phyloP scores from a whole-genome alignment of 192 early-diverging fungal species.

The Glomus cerebriforme region DNA sequence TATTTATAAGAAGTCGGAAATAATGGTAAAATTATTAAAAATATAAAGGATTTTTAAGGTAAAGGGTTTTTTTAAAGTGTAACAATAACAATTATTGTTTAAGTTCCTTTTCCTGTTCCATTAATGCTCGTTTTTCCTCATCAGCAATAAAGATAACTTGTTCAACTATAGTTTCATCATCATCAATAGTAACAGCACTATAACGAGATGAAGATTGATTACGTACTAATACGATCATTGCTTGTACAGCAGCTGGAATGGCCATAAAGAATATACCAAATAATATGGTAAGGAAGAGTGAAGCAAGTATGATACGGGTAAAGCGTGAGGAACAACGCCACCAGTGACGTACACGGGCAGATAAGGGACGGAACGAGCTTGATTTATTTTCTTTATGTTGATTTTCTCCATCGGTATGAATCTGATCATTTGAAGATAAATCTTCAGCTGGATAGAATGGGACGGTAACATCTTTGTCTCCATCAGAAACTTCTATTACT shows the following conservation, averaged over 20 bases:
- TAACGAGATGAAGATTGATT: not conserved
- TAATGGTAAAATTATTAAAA: not conserved
- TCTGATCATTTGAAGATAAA: not conserved
- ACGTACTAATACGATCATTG: not conserved
- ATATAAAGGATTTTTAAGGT: no score
- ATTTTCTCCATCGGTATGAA: not conserved
- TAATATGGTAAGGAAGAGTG: constrained; percentile 9
- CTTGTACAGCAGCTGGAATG: not conserved
- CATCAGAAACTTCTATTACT: constrained; percentile 41
- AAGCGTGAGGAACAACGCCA: constrained; percentile 20
- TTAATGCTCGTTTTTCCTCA: constrained; percentile 28
- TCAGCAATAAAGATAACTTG: constrained; percentile 24
- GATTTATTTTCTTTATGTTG: not conserved
- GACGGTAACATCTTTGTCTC: not conserved
- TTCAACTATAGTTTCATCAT: not conserved
- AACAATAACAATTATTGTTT: not conserved
- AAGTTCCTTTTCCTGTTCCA: constrained; percentile 23
- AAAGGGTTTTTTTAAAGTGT: not conserved
- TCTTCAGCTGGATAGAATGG: not conserved
- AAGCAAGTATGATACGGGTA: not conserved
- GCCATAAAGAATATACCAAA: constrained; percentile 21
- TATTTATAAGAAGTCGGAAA: not conserved
- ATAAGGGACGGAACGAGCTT: not conserved
- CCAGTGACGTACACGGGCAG: constrained; percentile 4
- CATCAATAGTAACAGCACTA: not conserved